Conservation (phyloP, 768 basidiomycete genomes). For the Nidula microcarpa region DNA sequence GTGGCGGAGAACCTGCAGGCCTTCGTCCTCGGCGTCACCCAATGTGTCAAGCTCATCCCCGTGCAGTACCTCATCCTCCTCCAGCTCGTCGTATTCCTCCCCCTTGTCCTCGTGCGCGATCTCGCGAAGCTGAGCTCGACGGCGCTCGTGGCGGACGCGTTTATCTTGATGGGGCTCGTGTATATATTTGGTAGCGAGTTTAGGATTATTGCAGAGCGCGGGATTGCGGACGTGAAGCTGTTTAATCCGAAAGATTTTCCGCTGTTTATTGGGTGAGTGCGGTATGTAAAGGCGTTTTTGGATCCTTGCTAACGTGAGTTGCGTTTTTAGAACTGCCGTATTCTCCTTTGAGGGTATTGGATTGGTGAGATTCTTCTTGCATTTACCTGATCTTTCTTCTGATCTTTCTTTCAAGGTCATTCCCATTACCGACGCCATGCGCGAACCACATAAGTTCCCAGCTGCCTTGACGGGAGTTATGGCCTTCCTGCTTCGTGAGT, state of each 20-base stretch:
- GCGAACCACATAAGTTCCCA: constrained; percentile 92
- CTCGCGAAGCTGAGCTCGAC: constrained; percentile 93
- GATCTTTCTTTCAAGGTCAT: constrained; percentile 30
- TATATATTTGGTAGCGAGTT: constrained; percentile 91
- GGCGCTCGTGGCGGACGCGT: constrained; percentile 89
- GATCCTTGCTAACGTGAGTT: no score
- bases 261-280: constrained; percentile 80
- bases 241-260: constrained; percentile 93
- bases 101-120: constrained; percentile 85
- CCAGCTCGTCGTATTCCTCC: constrained; percentile 85
- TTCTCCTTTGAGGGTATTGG: constrained; percentile 99
- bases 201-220: constrained; percentile 57
- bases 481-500: constrained; percentile 72
- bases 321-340: constrained; percentile 76
- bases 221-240: constrained; percentile 74
- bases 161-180: constrained; percentile 84
- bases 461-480: constrained; percentile 85
- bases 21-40: constrained; percentile 76
- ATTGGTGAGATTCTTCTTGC: constrained; percentile 42
- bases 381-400: no score
- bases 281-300: no score
- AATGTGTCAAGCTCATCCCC: constrained; percentile 65
- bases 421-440: constrained; percentile 97
- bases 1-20: constrained; percentile 89
- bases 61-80: constrained; percentile 80